Evolutionary conservation across 2,329 filamentous ascomycete species (phyloP), one percentile per base, ranked within the genome.

Genomic region (Pestalotiopsis sp.): DNA sequence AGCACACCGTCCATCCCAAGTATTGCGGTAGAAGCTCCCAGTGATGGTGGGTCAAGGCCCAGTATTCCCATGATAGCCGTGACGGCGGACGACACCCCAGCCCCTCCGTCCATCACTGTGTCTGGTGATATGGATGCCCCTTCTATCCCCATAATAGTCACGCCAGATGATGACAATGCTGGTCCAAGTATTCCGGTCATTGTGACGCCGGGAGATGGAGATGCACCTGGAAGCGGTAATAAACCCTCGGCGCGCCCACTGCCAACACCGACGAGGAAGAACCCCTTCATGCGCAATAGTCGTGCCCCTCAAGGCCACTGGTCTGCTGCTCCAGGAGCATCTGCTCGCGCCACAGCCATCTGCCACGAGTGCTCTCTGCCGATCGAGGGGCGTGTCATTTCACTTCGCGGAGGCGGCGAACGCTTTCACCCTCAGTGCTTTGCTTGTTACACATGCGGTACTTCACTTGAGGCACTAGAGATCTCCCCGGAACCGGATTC

Each of bases 391-490:
- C 92, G 95, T 67, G 95, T 97, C 71, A 92, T 98, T 24, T 93
- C 92, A 4, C 89, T 97, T 6, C 90, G 90, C 1, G 94, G 94
- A 30, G 85, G 87, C 52, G 75, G 81, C 3, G 86, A 90, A 74
- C 92, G 94, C 22, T 98, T 98, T 78, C 96, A 99, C 74, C 94
- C 96, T 0, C 89, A 94, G 71, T 99, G 96, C 80, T 98, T 99
- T 82, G 86, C 88, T 57, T 99, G 96, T 82, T 92, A 93, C 78
- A 87, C 92, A 69, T 99, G 96, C 78, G 90, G 91, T 38, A 97
- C 94, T 10, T 87, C 90, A 22, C 91, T 99, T 20, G 96, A 99
- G 81, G 95, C 94, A 66, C 92, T 99, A 67, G 96, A 97, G 73
- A 98, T 99, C 79, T 97, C 96, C 72, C 94, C 94, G 0, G 96